Conservation (phyloP, 2,329 filamentous ascomycete species). For the Peltaster fructicola region DNA sequence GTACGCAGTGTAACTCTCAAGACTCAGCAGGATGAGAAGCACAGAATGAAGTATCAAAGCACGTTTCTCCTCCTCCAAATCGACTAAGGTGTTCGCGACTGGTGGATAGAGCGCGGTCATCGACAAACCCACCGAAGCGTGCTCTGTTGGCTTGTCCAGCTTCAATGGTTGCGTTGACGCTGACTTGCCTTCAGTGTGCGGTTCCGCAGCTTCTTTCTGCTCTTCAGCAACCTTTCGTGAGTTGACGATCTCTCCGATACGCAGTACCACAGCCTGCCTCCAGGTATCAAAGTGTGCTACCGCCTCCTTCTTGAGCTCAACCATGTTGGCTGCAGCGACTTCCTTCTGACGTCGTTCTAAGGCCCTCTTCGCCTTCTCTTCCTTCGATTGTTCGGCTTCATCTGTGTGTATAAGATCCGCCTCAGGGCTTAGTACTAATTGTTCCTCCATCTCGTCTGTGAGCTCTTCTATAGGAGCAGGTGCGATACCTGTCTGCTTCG, state of each 20-base stretch:
- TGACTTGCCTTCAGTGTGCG: slow-evolving; percentile 10
- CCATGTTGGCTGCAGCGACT: slow-evolving; percentile 32
- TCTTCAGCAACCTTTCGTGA: slow-evolving; percentile 16
- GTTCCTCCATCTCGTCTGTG: slow-evolving; percentile 4
- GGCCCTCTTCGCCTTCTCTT: slow-evolving; percentile 15
- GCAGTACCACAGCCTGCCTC: slow-evolving; percentile 51
- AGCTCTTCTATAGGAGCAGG: slow-evolving; percentile 2
- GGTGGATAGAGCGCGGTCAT: slow-evolving; percentile 19
- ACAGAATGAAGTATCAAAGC: slow-evolving; percentile 21
- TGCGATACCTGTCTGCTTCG: slow-evolving; percentile 15
- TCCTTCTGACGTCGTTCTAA: slow-evolving; percentile 29
- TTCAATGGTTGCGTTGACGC: slow-evolving; percentile 5
- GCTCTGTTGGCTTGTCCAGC: slow-evolving; percentile 10
- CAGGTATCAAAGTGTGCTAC: slow-evolving; percentile 64
- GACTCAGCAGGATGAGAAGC: slow-evolving; percentile 20
- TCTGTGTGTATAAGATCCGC: slow-evolving; percentile 5
- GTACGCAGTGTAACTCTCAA: slow-evolving; percentile 22
- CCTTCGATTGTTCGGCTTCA: slow-evolving; percentile 4
- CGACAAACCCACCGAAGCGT: slow-evolving; percentile 13
- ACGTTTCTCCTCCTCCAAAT: slow-evolving; percentile 19
- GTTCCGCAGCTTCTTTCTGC: slow-evolving; percentile 21
- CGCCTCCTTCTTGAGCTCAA: slow-evolving; percentile 51
- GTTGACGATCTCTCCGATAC: slow-evolving; percentile 49
- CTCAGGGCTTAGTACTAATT: slow-evolving; percentile 3
- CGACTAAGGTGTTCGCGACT: slow-evolving; percentile 19